These are phyloP conservation scores for Coniochaeta pulveracea DNA, from an alignment of 2,329 filamentous ascomycete species.

Conservation along the genomic window DNA sequence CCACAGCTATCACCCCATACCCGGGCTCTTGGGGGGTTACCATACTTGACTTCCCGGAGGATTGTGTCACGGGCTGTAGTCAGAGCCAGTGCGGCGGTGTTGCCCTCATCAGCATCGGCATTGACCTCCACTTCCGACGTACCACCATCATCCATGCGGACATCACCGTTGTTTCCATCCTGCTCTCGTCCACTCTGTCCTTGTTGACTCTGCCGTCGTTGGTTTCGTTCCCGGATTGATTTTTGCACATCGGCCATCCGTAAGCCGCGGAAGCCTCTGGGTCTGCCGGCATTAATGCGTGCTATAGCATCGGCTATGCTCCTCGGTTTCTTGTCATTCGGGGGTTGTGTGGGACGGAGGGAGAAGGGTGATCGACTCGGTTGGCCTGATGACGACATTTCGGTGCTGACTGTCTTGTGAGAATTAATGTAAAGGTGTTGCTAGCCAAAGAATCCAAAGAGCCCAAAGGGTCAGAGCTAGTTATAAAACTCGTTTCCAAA, in stretches of 20 bases:
- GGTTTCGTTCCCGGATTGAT: constrained; percentile 54
- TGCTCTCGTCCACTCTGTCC: constrained; percentile 31
- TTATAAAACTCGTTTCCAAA: no score
- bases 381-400: no score
- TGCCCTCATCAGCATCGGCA: no score
- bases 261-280: constrained; percentile 72
- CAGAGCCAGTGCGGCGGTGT: constrained; percentile 28
- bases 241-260: constrained; percentile 61
- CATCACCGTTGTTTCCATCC: constrained; percentile 27
- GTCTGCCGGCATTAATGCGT: constrained; percentile 63
- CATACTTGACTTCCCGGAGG: constrained; percentile 45
- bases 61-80: constrained; percentile 45
- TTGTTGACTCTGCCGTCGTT: no score
- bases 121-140: constrained; percentile 31
- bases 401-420: no score
- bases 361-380: constrained; percentile 32
- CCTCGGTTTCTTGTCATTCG: constrained; percentile 41
- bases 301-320: constrained; percentile 64
- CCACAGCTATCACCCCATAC: no score
- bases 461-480: no score
- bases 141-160: constrained; percentile 30
- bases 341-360: constrained; percentile 50
- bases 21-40: no score
- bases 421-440: no score
- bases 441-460: no score